phyloP scores from a whole-genome alignment of 306 rosid species.

The Cucumis sativus region Cucumber_9930_V3 NC_026660.2:25313501-25314000 shows the following conservation, averaged over 20 bases:
- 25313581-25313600: not conserved
- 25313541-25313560: too few species aligned
- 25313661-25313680: slow-evolving; percentile 24
- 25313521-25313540: too few species aligned
- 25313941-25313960: slow-evolving; percentile 11
- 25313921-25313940: not conserved
- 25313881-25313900: slow-evolving; percentile 28
- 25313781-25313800: not conserved
- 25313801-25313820: too few species aligned
- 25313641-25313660: not conserved
- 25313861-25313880: slow-evolving; percentile 29
- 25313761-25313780: too few species aligned
- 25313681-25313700: slow-evolving; percentile 11
- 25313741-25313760: not conserved
- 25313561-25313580: not conserved
- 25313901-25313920: not conserved
- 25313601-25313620: not conserved
- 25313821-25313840: not conserved
- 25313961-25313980: slow-evolving; percentile 50
- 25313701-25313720: slow-evolving; percentile 29
- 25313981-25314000: slow-evolving; percentile 18
- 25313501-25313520: too few species aligned
- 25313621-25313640: not conserved
- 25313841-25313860: slow-evolving; percentile 29
- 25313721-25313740: slow-evolving; percentile 8